These are phyloP conservation scores for Botryotinia convoluta DNA, from an alignment of 2,329 filamentous ascomycete species.

Conservation along the genomic window DNA sequence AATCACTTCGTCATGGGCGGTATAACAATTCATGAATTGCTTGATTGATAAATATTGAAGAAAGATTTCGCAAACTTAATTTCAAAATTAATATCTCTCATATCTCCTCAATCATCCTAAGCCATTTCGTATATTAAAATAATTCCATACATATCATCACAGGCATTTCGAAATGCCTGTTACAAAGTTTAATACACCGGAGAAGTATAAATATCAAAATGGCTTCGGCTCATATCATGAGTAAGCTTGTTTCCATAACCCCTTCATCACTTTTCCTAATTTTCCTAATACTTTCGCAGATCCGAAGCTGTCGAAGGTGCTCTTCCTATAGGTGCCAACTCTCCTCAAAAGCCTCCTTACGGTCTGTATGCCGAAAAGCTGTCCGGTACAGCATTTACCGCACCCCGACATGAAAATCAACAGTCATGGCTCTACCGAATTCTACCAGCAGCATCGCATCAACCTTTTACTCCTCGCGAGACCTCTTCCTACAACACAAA, in stretches of 20 bases:
- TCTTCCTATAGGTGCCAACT: conserved; percentile 63
- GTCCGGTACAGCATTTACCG: conserved; percentile 57
- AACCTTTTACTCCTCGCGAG: conserved; percentile 46
- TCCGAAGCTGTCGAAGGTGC: conserved; percentile 64
- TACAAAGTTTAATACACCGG: conserved; percentile 59
- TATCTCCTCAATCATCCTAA: neutral
- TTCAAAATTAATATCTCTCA: neutral
- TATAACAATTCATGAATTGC: neutral
- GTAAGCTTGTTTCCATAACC: conserved; percentile 40
- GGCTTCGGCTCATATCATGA: conserved; percentile 69
- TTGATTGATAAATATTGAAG: neutral
- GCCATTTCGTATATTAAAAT: no score
- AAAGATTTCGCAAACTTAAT: neutral
- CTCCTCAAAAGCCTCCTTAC: conserved; percentile 65
- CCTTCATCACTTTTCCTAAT: conserved; percentile 17
- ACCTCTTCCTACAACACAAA: conserved; percentile 46
- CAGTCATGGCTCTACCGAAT: conserved; percentile 59
- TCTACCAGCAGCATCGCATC: conserved; percentile 52
- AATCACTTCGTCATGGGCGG: neutral
- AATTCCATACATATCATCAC: neutral
- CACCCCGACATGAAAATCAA: conserved; percentile 54
- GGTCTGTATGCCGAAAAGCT: conserved; percentile 68
- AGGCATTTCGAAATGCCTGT: conserved; percentile 52
- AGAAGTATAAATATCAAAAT: conserved; percentile 67
- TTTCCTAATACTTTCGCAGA: conserved; percentile 41